Percentiles rank a stretch among this genome's conserved stretches.
phyloP scores from a whole-genome alignment of 768 basidiomycete genomes.

The Pleurotus platypus region DNA sequence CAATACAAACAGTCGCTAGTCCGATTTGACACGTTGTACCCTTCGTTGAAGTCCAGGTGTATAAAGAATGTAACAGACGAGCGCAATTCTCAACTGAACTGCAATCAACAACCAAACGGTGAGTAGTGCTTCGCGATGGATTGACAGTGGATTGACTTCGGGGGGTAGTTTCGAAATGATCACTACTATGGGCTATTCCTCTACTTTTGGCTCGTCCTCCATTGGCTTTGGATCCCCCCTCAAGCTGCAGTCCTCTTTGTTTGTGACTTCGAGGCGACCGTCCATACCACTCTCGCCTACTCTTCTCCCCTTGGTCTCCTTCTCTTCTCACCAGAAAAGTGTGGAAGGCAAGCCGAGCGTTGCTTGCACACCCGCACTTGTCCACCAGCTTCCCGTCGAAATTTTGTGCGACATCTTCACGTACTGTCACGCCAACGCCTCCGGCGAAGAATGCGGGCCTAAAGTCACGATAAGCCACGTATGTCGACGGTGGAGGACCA shows the following conservation, averaged over 20 bases:
- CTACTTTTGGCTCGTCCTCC: background rate
- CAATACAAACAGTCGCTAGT: no score
- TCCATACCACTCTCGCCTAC: background rate
- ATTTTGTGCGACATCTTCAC: background rate
- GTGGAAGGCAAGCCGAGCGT: background rate
- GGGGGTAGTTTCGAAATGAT: background rate
- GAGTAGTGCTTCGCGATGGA: no score
- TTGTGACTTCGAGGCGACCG: background rate
- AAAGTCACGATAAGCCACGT: slow-evolving; percentile 3
- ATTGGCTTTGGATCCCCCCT: background rate
- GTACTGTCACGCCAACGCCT: background rate
- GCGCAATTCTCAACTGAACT: no score
- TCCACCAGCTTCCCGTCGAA: background rate
- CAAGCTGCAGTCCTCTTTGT: background rate
- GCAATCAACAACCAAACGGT: no score
- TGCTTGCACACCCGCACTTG: background rate
- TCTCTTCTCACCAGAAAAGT: background rate
- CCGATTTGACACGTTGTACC: no score
- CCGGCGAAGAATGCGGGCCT: background rate
- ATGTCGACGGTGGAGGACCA: background rate
- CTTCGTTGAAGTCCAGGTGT: no score
- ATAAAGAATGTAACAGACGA: no score
- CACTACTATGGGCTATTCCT: background rate
- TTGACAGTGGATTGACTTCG: no score
- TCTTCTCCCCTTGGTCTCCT: background rate